These are phyloP conservation scores for Hymenoscyphus scutula DNA, from an alignment of 2,329 filamentous ascomycete genomes.

Conservation along the genomic window DNA sequence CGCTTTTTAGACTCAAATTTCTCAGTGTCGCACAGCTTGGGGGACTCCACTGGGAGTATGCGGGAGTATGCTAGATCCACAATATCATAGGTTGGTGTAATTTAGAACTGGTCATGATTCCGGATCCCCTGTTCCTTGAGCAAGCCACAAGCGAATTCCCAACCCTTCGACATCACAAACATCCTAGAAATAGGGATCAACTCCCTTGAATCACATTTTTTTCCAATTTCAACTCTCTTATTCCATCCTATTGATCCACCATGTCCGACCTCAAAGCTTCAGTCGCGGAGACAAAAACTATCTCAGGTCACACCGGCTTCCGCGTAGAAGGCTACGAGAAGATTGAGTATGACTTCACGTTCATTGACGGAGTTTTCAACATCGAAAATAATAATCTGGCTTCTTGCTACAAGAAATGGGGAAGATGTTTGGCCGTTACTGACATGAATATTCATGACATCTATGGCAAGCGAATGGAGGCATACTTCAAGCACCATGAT, in stretches of 20 bases:
- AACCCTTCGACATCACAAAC: neutral
- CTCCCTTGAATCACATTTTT: neutral
- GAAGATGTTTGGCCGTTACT: slow-evolving; percentile 65
- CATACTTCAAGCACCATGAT: slow-evolving; percentile 64
- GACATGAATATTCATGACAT: slow-evolving; percentile 69
- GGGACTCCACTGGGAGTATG: too few relatives aligned
- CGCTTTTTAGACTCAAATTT: too few relatives aligned
- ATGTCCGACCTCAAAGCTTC: slow-evolving; percentile 71
- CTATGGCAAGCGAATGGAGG: slow-evolving; percentile 63
- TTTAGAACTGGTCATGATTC: neutral
- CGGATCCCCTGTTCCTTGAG: too few relatives aligned
- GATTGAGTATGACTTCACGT: slow-evolving; percentile 73
- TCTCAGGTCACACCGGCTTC: slow-evolving; percentile 49
- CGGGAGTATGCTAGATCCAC: neutral
- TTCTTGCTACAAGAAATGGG: slow-evolving; percentile 63
- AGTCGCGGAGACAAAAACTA: slow-evolving; percentile 57
- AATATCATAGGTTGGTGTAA: neutral
- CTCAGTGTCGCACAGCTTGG: too few relatives aligned
- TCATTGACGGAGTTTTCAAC: slow-evolving; percentile 68
- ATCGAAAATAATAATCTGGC: slow-evolving; percentile 58
- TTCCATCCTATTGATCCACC: neutral
- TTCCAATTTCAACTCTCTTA: neutral
- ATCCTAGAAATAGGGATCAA: neutral
- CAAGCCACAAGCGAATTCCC: neutral
- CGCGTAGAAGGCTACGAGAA: slow-evolving; percentile 73